Evolutionary conservation across 495 filamentous ascomycete species (phyloP).

Genomic region (Penicillium antarcticum): DNA sequence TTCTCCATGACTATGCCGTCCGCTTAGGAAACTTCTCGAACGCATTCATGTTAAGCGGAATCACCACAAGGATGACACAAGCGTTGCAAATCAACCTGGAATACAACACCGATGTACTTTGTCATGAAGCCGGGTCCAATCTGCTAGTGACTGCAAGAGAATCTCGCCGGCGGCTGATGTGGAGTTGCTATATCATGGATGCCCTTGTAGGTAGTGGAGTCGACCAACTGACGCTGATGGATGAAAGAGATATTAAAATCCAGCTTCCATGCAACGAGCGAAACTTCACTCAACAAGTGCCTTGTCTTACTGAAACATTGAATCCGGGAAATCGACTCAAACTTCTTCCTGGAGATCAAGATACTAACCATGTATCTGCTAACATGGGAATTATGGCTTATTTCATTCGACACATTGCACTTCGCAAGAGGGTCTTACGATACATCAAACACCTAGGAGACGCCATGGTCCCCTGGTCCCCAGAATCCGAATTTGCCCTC

Average conservation of each 20-base stretch:
- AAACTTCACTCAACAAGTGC: slow-evolving; percentile 24
- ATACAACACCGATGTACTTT: slow-evolving; percentile 33
- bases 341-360: slow-evolving; percentile 17
- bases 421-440: slow-evolving; percentile 27
- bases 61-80: slow-evolving; percentile 36
- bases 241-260: slow-evolving; percentile 36
- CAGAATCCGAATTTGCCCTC: slow-evolving; percentile 25
- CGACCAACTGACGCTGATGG: slow-evolving; percentile 29
- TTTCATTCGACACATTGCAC: slow-evolving; percentile 29
- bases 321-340: slow-evolving; percentile 19
- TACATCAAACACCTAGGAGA: slow-evolving; percentile 32
- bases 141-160: slow-evolving; percentile 25
- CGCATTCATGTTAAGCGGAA: slow-evolving; percentile 36
- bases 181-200: slow-evolving; percentile 39
- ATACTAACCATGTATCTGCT: slow-evolving; percentile 8
- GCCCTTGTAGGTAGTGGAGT: slow-evolving; percentile 33
- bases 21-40: slow-evolving; percentile 33
- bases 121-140: slow-evolving; percentile 15
- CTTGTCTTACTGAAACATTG: slow-evolving; percentile 27
- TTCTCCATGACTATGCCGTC: slow-evolving; percentile 32
- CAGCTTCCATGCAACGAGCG: slow-evolving; percentile 34
- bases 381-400: slow-evolving; percentile 34
- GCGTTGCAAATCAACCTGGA: slow-evolving; percentile 37
- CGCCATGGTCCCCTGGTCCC: slow-evolving; percentile 27
- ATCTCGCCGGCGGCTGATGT: slow-evolving; percentile 34